phyloP scores from a whole-genome alignment of 139 green algal species.

The Pseudopediastrum boryanum region DNA sequence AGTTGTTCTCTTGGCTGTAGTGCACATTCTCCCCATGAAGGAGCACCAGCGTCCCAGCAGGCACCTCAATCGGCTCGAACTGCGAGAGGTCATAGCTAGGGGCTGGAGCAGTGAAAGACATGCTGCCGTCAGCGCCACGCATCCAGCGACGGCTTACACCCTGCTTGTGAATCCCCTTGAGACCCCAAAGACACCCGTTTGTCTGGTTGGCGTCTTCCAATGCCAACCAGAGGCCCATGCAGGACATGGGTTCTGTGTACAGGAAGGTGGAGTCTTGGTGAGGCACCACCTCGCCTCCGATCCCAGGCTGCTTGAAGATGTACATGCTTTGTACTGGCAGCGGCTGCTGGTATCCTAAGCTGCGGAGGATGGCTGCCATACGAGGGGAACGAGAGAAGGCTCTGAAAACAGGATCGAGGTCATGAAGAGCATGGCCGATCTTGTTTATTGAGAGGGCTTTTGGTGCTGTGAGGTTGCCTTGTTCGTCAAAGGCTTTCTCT shows the following conservation, averaged over 20 bases:
- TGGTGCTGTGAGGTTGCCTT: constrained; percentile 52
- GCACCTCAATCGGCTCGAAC: constrained; percentile 80
- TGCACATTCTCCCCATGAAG: constrained; percentile 87
- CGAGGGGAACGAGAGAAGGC: constrained; percentile 75
- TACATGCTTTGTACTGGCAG: constrained; percentile 96
- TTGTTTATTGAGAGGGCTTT: constrained; percentile 90
- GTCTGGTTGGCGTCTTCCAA: constrained; percentile 87
- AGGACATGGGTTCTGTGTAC: constrained; percentile 83
- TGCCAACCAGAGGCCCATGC: constrained; percentile 91
- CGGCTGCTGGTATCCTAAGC: constrained; percentile 78
- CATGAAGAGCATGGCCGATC: constrained; percentile 93
- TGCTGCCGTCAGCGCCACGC: constrained; percentile 17
- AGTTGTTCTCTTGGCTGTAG: constrained; percentile 53
- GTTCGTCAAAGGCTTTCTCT: constrained; percentile 83
- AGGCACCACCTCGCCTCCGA: constrained; percentile 89
- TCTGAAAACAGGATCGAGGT: constrained; percentile 79
- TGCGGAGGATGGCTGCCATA: constrained; percentile 62
- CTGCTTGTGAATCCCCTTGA: constrained; percentile 60
- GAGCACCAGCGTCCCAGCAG: constrained; percentile 84
- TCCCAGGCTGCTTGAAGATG: constrained; percentile 92
- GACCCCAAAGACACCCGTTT: constrained; percentile 95
- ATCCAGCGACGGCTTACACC: constrained; percentile 26
- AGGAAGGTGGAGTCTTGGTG: constrained; percentile 95
- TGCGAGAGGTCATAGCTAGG: constrained; percentile 17
- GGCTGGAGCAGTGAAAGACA: constrained; percentile 26